Evolutionary conservation across 768 basidiomycete genomes (phyloP), one percentile per base, ranked within the genome.

Genomic region (Boletellus ananiceps): DNA sequence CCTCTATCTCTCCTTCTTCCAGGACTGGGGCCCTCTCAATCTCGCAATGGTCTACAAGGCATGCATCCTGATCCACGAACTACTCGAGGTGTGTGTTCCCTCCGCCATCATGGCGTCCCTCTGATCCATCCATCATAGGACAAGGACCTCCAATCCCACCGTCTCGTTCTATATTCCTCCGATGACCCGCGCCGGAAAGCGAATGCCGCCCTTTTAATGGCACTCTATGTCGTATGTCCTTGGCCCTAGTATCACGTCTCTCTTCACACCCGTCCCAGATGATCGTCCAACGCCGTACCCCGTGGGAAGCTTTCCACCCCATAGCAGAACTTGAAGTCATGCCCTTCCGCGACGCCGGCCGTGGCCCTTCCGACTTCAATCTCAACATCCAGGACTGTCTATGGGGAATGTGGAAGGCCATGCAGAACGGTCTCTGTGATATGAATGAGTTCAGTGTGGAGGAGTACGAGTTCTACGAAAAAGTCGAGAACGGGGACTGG

Each of bases 401-500:
- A 2, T 89, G 86, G 85, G 87, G 87, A 15, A 70, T 92, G 54
- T 91, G 86, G 83, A 91, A 91, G 65, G 86, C 86, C 1, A 88
- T 89, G 78, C 87, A 95, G 70, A 88, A 94, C 53, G 84, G 87
- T 12, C 76, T 99, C 1, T 92, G 89, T 69, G 95, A 97, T 59
- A 86, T 95, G 78, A 89, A 92, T 64, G 88, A 90, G 57, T 97
- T 98, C 69, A 88, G 83, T 61, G 81, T 93, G 39, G 86, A 88
- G 52, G 93, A 94, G 54, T 97, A 98, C 64, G 91, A 93, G 67
- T 86, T 74, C 64, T 95, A 93, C 66, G 94, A 97, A 65, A 93
- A 93, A 69, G 93, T 94, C 37, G 91, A 93, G 69, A 92, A 93
- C 61, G 88, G 90, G 13, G 93, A 94, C 66, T 93, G 92, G 88